Evolutionary conservation across 192 early-diverging fungal species (phyloP).

Genomic region (Coemansia sp.): DNA sequence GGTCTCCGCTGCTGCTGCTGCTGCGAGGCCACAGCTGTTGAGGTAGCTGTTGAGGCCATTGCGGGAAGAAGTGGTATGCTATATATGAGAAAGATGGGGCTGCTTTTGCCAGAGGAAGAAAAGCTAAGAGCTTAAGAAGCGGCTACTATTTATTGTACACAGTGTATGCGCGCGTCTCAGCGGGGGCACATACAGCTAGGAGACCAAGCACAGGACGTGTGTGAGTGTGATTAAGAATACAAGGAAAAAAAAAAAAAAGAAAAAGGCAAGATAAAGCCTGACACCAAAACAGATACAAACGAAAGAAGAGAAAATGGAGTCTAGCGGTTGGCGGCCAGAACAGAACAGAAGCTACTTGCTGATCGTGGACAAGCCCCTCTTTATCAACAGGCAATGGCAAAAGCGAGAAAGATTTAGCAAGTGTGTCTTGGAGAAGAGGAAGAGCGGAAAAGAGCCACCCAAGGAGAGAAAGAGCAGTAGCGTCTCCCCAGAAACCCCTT

Average conservation of each 20-base stretch:
- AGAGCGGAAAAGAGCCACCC: slow-evolving; percentile 3
- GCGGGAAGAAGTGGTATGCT: not conserved
- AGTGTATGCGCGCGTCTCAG: not conserved
- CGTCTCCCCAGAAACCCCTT: no score
- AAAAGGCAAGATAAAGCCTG: not conserved
- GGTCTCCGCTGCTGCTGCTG: slow-evolving; percentile 1
- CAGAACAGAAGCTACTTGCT: not conserved
- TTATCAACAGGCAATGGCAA: no score
- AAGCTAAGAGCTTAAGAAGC: no score
- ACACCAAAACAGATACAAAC: not conserved
- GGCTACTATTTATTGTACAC: slow-evolving; percentile 7
- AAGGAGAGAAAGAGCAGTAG: no score
- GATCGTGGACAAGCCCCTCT: no score
- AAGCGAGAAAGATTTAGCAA: no score
- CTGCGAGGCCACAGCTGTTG: slow-evolving; percentile 11
- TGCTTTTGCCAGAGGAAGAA: no score
- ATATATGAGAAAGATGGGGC: no score
- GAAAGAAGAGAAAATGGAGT: not conserved
- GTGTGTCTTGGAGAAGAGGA: not conserved
- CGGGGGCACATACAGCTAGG: not conserved
- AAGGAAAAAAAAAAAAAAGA: slow-evolving; percentile 6
- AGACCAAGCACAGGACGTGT: not conserved
- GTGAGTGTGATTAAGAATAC: slow-evolving; percentile 3
- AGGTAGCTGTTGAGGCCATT: slow-evolving; percentile 13
- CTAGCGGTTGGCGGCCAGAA: not conserved